A percentile compares a stretch with the other conserved stretches of the same genome.
These are phyloP conservation scores for Panicum miliaceum DNA, from an alignment of 176 grass and related monocot species.

Conservation along the genomic window DNA sequence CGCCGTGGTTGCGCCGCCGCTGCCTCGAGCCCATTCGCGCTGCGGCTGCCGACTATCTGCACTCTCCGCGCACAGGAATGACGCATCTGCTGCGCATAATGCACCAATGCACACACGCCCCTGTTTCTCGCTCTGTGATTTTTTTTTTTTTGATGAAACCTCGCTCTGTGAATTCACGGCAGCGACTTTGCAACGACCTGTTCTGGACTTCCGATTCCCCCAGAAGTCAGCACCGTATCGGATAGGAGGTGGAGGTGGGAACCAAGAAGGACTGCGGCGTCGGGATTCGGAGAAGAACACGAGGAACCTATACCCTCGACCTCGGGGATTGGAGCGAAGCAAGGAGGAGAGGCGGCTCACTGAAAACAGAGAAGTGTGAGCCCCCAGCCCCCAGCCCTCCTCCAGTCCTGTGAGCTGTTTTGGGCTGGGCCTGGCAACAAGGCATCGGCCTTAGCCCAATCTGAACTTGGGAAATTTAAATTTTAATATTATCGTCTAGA, in stretches of 20 bases:
- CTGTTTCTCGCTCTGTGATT: neutral
- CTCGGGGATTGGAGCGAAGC: neutral
- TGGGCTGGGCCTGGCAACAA: neutral
- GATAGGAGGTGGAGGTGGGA: neutral
- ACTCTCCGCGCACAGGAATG: neutral
- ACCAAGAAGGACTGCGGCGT: neutral
- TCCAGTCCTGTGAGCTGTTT: neutral
- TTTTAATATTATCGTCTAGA: neutral
- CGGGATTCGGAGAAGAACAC: conserved; percentile 24
- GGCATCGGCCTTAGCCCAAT: neutral
- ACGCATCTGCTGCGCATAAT: neutral
- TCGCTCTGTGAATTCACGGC: neutral
- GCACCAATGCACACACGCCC: neutral
- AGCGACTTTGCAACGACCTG: too few species aligned
- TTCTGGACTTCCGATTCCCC: neutral
- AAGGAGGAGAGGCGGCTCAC: neutral
- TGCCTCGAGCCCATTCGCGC: conserved; percentile 35
- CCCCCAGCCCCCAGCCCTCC: too few species aligned
- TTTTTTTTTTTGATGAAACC: too few species aligned
- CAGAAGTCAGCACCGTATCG: neutral
- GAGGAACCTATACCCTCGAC: neutral
- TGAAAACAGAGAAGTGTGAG: neutral
- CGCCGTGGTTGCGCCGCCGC: conserved; percentile 37
- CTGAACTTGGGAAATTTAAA: neutral
- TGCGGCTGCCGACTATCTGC: neutral